Base-by-base conservation (phyloP, 2,329 filamentous ascomycete genomes). In the Gremmenia infestans region DNA sequence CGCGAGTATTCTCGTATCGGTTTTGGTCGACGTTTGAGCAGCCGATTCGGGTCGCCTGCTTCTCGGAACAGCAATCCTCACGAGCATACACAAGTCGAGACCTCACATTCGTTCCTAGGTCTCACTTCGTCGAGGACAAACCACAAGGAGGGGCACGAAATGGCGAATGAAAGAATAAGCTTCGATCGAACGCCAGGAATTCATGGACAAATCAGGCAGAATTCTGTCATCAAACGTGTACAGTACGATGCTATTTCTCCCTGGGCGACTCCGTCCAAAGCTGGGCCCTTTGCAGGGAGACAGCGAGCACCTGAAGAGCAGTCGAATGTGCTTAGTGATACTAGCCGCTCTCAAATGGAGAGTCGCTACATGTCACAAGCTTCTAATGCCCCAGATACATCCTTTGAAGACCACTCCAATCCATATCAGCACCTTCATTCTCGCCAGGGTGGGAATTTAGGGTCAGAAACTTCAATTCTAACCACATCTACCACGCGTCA, bases 401-500 rank as follows among this genome's bases (percentile, higher is more conserved):
- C 35, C 32, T n/a, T 22, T 2, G 39, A 58, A 14, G 39, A 52
- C 15, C 48, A 42, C 19, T 8, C 28, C 4, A 48, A 55, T 51
- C 43, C 39, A 17, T 39, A 55, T 45, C 45, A 54, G 14, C 42
- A 43, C 14, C 50, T 51, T 14, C 54, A 60, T 12, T 47, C 53
- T 11, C 53, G 47, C 4, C 56, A 51, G 48, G 32, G 50, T 12
- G 54, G 58, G 22, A 53, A 65, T 54, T 5, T 56, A 9, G 50
- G 55, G 11, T 64, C 63, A 2, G 57, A 63, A 22, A 51, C 25
- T 14, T 65, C 65, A 6, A 56, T 50, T 22, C 42, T 45, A 19
- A 71, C 65, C 1, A 73, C 71, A 6, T 71, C 72, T 2, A 68
- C 65, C 9, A 67, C 70, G 48, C 71, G 72, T 5, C 69, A 72